Evolutionary conservation across 352 stramenopile genomes (phyloP).

Genomic region (Phytophthora aleatoria): DNA sequence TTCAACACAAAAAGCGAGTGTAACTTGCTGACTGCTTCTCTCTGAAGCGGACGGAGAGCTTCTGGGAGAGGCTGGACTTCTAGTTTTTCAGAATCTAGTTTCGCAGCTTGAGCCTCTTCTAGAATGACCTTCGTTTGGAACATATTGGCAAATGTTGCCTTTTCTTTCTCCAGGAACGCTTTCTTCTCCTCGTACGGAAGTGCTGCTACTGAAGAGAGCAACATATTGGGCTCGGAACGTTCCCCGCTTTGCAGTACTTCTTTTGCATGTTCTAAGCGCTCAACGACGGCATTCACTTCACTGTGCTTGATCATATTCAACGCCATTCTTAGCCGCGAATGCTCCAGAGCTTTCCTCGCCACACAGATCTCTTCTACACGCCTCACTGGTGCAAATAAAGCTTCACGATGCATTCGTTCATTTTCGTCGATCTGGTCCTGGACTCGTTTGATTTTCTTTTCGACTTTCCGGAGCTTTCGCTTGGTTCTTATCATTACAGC

Average conservation of each 20-base stretch:
- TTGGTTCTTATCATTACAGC: slow-evolving; percentile 29
- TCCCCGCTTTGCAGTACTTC: slow-evolving; percentile 10
- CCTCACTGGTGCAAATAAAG: slow-evolving; percentile 26
- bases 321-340: slow-evolving; percentile 37
- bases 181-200: slow-evolving; percentile 19
- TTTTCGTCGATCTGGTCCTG: slow-evolving; percentile 41
- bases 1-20: slow-evolving; percentile 62
- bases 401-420: slow-evolving; percentile 30
- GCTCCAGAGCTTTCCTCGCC: slow-evolving; percentile 42
- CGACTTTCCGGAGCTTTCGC: slow-evolving; percentile 56
- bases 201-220: background rate
- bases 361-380: slow-evolving; percentile 36
- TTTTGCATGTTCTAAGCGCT: slow-evolving; percentile 25
- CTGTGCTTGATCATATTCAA: slow-evolving; percentile 43
- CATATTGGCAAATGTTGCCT: slow-evolving; percentile 17
- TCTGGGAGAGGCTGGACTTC: slow-evolving; percentile 10
- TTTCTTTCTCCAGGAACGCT: slow-evolving; percentile 26
- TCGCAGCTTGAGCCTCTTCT: slow-evolving; percentile 11
- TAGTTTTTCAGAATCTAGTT: background rate
- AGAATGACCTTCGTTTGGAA: slow-evolving; percentile 29
- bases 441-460: slow-evolving; percentile 51
- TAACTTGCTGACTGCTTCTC: slow-evolving; percentile 38
- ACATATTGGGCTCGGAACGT: background rate
- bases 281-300: slow-evolving; percentile 29
- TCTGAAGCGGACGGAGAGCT: slow-evolving; percentile 38